Evolutionary conservation across 1,284 basidiomycete species (phyloP), one percentile per base, ranked within the genome.

Genomic region (Amylostereum areolatum): DNA sequence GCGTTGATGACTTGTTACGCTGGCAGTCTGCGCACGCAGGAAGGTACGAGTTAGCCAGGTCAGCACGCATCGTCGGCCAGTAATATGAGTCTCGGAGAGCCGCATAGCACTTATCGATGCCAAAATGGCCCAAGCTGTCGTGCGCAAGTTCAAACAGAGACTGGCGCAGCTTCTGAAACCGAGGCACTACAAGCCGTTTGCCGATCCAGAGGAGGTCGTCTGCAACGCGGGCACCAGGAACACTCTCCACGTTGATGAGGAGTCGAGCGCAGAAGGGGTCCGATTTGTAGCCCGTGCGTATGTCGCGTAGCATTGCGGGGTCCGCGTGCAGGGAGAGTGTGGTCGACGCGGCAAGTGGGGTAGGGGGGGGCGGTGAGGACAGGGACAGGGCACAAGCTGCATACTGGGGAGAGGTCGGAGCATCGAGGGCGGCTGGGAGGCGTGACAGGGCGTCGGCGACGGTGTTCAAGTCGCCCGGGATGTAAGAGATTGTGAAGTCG

Each of bases 371-470:
- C 29, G 50, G 24, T 27, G 11, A 31, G 24, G 34, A 32, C 27
- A 2, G 2, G 25, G 33, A 24, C 2, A 43, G 30, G 24, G 34
- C 34, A 2, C 43, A 32, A 25, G 43, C 28, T 18, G 28, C 30
- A 11, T 36, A n/a, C 3, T 27, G 46, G 0, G 35, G 18, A 24
- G 30, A 27, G 1, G 40, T 12, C 18, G 34, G 18, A 12, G 43
- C 31, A 5, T 43, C 46, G 47, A 55, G 57, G 6, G 66, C 64
- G n/a, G n/a, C n/a, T n/a, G n/a, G n/a, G 2, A 66, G 57, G 2
- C 64, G 52, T 0, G 66, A 71, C 27, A 71, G 52, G 0, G 63
- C 63, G 43, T 71, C 68, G 2, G 68, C 60, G 0, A 69, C 42
- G 2, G 54, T 42, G 45, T 71, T 72, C 0, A 53, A 53, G 9